These are phyloP conservation scores for Trichoderma asperelloides DNA, from an alignment of 495 filamentous ascomycete genomes.

Conservation along the genomic window DNA sequence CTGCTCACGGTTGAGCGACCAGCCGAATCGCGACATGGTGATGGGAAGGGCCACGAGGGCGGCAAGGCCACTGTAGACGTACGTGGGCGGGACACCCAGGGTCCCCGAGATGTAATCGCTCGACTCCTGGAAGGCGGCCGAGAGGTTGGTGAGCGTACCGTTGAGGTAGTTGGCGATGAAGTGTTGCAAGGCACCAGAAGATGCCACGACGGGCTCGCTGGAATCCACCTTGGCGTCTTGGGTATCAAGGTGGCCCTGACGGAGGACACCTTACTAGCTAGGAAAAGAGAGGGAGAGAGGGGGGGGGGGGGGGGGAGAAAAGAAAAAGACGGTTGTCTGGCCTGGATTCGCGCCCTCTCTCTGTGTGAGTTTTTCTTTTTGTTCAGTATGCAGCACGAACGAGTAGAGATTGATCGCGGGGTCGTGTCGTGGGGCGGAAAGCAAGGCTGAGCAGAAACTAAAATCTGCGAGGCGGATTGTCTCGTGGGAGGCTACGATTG, in stretches of 20 bases:
- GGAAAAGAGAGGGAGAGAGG: slow-evolving; percentile 10
- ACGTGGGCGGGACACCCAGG: slow-evolving; percentile 37
- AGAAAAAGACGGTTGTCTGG: background rate
- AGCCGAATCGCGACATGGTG: slow-evolving; percentile 58
- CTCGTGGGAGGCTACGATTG: background rate
- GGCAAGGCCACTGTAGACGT: slow-evolving; percentile 35
- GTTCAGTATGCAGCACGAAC: background rate
- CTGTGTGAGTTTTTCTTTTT: background rate
- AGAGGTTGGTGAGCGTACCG: slow-evolving; percentile 29
- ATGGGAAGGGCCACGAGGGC: slow-evolving; percentile 44
- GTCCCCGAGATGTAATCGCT: slow-evolving; percentile 45
- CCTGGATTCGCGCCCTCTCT: background rate
- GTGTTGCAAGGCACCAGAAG: slow-evolving; percentile 42
- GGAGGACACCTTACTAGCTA: slow-evolving; percentile 26
- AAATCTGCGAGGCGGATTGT: background rate
- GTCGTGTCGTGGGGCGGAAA: background rate
- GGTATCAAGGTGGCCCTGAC: slow-evolving; percentile 27
- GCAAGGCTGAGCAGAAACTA: background rate
- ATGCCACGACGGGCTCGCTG: slow-evolving; percentile 36
- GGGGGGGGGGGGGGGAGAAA: background rate
- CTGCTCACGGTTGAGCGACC: slow-evolving; percentile 39
- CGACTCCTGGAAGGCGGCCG: slow-evolving; percentile 39
- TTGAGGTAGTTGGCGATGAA: slow-evolving; percentile 36
- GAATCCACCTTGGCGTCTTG: slow-evolving; percentile 47
- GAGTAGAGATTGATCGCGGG: background rate